A percentile compares a stretch with the other conserved stretches of the same genome.
Conservation (phyloP, 768 basidiomycete species). For the Mycena chlorophos region DNA sequence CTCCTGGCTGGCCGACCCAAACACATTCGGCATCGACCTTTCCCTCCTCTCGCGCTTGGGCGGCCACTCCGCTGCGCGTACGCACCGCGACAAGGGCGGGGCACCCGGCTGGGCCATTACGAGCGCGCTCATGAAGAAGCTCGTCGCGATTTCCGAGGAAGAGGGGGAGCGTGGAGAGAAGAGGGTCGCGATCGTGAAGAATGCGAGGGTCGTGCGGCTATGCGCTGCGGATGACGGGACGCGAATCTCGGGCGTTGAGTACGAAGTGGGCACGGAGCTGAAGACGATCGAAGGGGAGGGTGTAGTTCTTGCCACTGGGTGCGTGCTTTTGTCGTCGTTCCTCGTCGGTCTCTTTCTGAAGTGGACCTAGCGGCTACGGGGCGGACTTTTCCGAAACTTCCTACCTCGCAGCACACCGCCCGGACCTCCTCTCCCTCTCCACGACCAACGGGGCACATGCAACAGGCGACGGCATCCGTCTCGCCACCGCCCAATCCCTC, state of each 20-base stretch:
- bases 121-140: constrained; percentile 25
- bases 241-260: constrained; percentile 25
- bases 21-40: constrained; percentile 28
- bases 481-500: constrained; percentile 19
- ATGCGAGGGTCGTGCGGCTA: constrained; percentile 24
- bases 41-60: constrained; percentile 28
- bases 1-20: constrained; percentile 25
- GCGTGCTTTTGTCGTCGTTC: constrained; percentile 2
- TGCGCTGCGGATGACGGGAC: constrained; percentile 19
- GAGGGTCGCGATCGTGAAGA: constrained; percentile 24
- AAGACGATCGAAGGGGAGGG: constrained; percentile 14
- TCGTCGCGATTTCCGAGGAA: neutral
- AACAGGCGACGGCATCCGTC: constrained; percentile 27
- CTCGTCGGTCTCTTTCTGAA: neutral
- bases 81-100: constrained; percentile 27
- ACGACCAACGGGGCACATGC: constrained; percentile 31
- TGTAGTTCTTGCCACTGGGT: constrained; percentile 27
- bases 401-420: constrained; percentile 24
- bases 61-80: constrained; percentile 24
- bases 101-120: constrained; percentile 31
- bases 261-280: constrained; percentile 18
- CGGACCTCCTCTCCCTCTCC: constrained; percentile 27
- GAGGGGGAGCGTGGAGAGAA: constrained; percentile 1
- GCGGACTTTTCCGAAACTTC: constrained; percentile 26
- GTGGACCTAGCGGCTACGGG: constrained; percentile 24